Conservation (phyloP, 371 early-diverging fungal species). For the Apophysomyces variabilis region DNA sequence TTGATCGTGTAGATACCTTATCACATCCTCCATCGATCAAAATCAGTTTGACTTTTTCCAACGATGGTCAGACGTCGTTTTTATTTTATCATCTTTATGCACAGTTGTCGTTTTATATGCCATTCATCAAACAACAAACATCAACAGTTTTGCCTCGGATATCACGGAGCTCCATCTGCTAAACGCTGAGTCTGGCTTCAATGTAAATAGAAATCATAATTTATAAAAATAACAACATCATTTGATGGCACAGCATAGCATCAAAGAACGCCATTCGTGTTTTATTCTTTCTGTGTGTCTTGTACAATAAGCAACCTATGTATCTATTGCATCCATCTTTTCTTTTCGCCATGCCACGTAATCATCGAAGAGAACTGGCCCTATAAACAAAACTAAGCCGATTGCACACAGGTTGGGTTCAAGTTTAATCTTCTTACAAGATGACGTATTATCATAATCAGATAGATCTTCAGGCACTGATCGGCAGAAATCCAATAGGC, state of each 20-base stretch:
- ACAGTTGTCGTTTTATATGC: constrained; percentile 71
- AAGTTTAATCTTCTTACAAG: constrained; percentile 32
- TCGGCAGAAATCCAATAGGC: constrained; percentile 42
- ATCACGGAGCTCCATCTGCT: constrained; percentile 44
- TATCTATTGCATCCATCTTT: neutral
- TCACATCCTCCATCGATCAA: constrained; percentile 76
- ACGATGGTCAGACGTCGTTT: constrained; percentile 94
- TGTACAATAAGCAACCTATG: neutral
- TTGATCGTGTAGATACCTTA: constrained; percentile 59
- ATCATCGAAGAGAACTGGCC: constrained; percentile 52
- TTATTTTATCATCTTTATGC: constrained; percentile 76
- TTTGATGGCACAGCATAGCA: neutral
- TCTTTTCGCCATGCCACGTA: constrained; percentile 42
- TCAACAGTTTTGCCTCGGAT: constrained; percentile 38
- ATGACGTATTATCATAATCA: constrained; percentile 41
- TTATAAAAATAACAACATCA: neutral
- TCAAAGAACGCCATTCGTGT: neutral
- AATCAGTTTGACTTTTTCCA: constrained; percentile 89
- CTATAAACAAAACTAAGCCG: constrained; percentile 15
- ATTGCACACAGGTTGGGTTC: neutral
- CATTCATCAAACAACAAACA: constrained; percentile 67
- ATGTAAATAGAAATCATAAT: neutral
- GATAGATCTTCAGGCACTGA: constrained; percentile 35
- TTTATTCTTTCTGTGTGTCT: neutral
- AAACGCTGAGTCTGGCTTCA: constrained; percentile 26